A percentile compares a stretch with the other conserved stretches of the same genome.
Evolutionary conservation across 2,329 filamentous ascomycete species (phyloP).

Genomic region (Colletotrichum sp.): DNA sequence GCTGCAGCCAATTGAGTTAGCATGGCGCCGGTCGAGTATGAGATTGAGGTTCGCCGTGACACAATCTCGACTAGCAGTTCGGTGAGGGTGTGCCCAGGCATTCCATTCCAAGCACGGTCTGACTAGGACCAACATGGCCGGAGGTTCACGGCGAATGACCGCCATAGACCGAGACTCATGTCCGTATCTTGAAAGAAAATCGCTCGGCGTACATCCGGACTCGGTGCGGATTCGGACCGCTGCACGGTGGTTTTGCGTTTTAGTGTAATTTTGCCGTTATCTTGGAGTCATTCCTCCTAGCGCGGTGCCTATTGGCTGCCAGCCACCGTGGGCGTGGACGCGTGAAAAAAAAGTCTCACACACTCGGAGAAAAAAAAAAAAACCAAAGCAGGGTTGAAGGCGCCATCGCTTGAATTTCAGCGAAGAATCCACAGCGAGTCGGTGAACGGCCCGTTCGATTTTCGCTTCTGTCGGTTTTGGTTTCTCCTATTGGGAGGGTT

Average conservation of each 20-base stretch:
- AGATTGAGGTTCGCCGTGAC: background rate
- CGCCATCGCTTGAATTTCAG: constrained; percentile 18
- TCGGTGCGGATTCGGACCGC: constrained; percentile 14
- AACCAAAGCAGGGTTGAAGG: constrained; percentile 11
- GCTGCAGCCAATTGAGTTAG: background rate
- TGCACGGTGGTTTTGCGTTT: constrained; percentile 7
- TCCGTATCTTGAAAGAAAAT: background rate
- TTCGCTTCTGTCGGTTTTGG: background rate
- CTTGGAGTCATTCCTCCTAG: background rate
- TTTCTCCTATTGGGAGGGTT: background rate
- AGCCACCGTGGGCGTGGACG: background rate
- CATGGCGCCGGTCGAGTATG: background rate
- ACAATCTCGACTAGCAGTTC: background rate
- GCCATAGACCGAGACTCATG: background rate
- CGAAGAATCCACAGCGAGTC: constrained; percentile 3
- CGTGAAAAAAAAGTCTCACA: background rate
- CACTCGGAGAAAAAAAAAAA: background rate
- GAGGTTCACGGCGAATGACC: background rate
- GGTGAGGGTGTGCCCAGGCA: background rate
- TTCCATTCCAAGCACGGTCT: background rate
- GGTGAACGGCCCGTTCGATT: constrained; percentile 4
- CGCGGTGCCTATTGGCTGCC: constrained; percentile 5
- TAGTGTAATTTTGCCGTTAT: constrained; percentile 8
- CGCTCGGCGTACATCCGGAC: background rate
- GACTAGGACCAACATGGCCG: background rate